phyloP scores from a whole-genome alignment of 805 yeast genomes.

The Candida vaughaniae region DNA sequence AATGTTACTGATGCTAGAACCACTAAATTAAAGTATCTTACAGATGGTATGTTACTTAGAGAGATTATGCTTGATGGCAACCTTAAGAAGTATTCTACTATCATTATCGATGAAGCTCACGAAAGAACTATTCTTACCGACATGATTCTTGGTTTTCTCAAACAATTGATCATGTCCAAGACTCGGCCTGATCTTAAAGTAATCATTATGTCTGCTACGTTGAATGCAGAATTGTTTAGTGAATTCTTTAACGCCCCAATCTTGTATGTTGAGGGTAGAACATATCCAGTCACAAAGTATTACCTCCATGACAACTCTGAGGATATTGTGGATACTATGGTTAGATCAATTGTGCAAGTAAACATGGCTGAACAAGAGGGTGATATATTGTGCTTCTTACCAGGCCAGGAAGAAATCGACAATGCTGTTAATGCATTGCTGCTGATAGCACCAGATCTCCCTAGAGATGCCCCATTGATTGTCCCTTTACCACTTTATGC shows the following conservation, averaged over 20 bases:
- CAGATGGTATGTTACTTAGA: constrained; percentile 96
- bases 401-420: constrained; percentile 98
- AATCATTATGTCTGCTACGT: constrained; percentile 90
- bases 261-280: constrained; percentile 83
- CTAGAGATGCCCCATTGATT: constrained; percentile 71
- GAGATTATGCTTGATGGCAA: constrained; percentile 78
- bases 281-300: constrained; percentile 74
- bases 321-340: constrained; percentile 79
- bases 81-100: constrained; percentile 65
- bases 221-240: constrained; percentile 86
- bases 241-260: constrained; percentile 83
- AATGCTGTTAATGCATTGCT: constrained; percentile 65
- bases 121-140: constrained; percentile 94
- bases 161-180: constrained; percentile 51
- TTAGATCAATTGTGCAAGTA: constrained; percentile 72
- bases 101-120: constrained; percentile 95
- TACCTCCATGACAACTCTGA: constrained; percentile 67
- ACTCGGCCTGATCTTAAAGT: constrained; percentile 62
- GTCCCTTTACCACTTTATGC: constrained; percentile 89
- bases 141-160: constrained; percentile 82
- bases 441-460: constrained; percentile 61
- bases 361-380: constrained; percentile 81
- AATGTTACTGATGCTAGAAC: constrained; percentile 49
- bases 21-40: constrained; percentile 79
- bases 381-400: constrained; percentile 86